phyloP scores from a whole-genome alignment of 371 early-diverging fungal species.

The Amoeboaphelidium occidentale region DNA sequence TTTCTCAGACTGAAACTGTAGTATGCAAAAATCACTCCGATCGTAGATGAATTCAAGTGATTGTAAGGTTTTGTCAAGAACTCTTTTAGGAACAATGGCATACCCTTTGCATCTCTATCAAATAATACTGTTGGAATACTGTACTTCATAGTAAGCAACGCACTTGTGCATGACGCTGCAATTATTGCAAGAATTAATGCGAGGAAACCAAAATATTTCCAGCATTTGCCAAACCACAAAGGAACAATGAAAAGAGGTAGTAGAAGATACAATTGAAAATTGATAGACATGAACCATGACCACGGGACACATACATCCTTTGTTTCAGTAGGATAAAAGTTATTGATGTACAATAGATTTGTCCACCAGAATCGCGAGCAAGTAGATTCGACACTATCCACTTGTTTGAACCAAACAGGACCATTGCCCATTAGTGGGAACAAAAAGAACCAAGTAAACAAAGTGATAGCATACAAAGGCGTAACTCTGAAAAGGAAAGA shows the following conservation, averaged over 20 bases:
- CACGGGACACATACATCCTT: neutral
- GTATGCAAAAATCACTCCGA: too few species aligned
- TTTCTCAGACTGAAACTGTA: too few species aligned
- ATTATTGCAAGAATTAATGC: too few species aligned
- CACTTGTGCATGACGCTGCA: too few species aligned
- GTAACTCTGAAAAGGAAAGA: neutral
- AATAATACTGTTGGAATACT: too few species aligned
- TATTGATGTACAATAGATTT: neutral
- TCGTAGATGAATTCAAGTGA: too few species aligned
- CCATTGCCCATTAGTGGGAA: neutral
- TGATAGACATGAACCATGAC: neutral
- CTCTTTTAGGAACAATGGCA: too few species aligned
- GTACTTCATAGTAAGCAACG: too few species aligned
- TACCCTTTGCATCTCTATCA: too few species aligned
- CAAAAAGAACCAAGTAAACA: neutral
- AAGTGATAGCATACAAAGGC: neutral
- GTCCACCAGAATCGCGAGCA: neutral
- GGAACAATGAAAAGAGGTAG: neutral
- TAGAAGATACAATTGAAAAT: neutral
- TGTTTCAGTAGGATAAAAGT: neutral
- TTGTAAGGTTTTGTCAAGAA: too few species aligned
- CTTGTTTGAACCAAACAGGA: neutral
- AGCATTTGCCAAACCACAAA: too few species aligned
- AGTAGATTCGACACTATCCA: neutral
- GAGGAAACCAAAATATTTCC: too few species aligned